Evolutionary conservation across 1,139 yeast species (phyloP).

Genomic region (Scheffersomyces segobiensis): DNA sequence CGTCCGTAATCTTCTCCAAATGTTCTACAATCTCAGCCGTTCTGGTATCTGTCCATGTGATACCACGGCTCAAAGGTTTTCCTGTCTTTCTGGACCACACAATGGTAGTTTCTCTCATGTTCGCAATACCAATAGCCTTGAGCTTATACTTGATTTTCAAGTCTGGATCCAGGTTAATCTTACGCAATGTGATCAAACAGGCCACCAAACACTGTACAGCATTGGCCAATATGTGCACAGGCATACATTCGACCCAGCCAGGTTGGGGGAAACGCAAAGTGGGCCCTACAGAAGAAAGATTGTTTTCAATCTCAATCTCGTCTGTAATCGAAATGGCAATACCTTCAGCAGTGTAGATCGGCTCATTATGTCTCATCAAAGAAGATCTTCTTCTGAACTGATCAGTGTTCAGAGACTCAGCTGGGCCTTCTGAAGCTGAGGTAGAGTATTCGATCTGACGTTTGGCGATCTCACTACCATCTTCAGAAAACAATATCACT

Average conservation of each 20-base stretch:
- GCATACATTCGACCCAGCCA: slow-evolving; percentile 96
- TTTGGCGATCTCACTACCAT: slow-evolving; percentile 77
- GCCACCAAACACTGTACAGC: slow-evolving; percentile 77
- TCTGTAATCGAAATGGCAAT: slow-evolving; percentile 61
- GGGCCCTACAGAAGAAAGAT: slow-evolving; percentile 57
- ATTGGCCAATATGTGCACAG: slow-evolving; percentile 78
- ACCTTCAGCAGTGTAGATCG: slow-evolving; percentile 74
- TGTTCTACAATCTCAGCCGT: slow-evolving; percentile 73
- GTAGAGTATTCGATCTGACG: slow-evolving; percentile 88
- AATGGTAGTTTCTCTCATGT: slow-evolving; percentile 93
- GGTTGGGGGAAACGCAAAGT: slow-evolving; percentile 75
- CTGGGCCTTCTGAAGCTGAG: slow-evolving; percentile 60
- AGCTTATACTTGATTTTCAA: slow-evolving; percentile 55
- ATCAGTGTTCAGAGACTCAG: slow-evolving; percentile 45
- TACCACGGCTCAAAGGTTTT: slow-evolving; percentile 79
- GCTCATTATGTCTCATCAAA: slow-evolving; percentile 51
- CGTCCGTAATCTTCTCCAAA: slow-evolving; percentile 57
- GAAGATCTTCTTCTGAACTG: slow-evolving; percentile 54
- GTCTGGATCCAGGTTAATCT: slow-evolving; percentile 53
- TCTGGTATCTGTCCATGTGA: slow-evolving; percentile 95
- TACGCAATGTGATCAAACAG: slow-evolving; percentile 58
- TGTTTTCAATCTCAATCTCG: slow-evolving; percentile 63
- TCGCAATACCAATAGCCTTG: slow-evolving; percentile 78
- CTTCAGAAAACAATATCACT: slow-evolving; percentile 73
- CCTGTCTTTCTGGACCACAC: slow-evolving; percentile 90